Evolutionary conservation across 805 yeast species (phyloP), one percentile per base, ranked within the genome.

Genomic region (Kluyveromyces dobzhanskii): DNA sequence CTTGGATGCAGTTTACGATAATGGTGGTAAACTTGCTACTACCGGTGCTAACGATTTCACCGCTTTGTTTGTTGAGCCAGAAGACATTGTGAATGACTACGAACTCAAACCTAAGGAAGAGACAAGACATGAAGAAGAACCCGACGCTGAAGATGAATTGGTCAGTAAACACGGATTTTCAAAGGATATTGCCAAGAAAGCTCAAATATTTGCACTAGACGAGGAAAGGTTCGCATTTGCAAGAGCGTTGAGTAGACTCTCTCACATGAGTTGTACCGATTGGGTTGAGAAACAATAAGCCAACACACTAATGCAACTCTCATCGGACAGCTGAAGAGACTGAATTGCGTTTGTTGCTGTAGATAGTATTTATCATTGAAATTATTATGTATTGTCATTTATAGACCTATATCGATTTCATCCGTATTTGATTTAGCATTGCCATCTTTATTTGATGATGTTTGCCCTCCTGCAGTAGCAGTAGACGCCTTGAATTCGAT

Each of bases 181-280:
- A 48, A 73, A 77, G 44, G 76, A 76, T 45, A 67, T 82, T 42
- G 88, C 85, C 9, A 72, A 76, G 48, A 76, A 77, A 54, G 83
- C 87, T 1, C 76, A 48, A 27, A 74, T 84, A 74, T 90, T 92
- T 65, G 85, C 84, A 4, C 73, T 92, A 30, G 97, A 87, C 61
- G 98, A 90, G 61, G 98, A 90, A 64, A 75, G 81, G 59, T 92
- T 90, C 66, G 98, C 98, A 16, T 90, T 90, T 68, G 95, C 96
- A 0, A 74, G 98, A 56, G 97, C 97, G 0, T 67, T 90, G 42
- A 80, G 92, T 50, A 76, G 98, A 57, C 69, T 92, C 48, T 74
- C 88, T 31, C 97, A 90, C 50, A 90, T 90, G 97, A 80, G 94
- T 48, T 82, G 95, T 4, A 80, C 79, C 18, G 94, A 83, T 38